These are phyloP conservation scores for Colletotrichum noveboracense DNA, from an alignment of 2,329 filamentous ascomycete species.

Conservation along the genomic window DNA sequence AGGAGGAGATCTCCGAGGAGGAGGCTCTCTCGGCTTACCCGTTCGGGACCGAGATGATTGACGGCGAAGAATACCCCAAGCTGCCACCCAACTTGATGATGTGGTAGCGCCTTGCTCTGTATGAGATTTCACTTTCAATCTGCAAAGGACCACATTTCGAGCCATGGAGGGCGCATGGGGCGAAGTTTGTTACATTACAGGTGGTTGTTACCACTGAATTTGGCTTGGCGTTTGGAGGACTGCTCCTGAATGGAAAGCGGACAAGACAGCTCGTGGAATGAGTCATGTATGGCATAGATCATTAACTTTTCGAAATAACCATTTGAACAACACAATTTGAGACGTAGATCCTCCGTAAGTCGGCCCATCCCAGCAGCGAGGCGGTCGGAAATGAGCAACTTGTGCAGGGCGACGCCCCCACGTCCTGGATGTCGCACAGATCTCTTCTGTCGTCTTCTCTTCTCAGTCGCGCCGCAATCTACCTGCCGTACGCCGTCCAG, in stretches of 20 bases:
- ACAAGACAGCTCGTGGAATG: neutral
- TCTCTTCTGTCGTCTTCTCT: neutral
- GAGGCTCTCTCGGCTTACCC: conserved; percentile 33
- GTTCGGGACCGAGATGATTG: conserved; percentile 43
- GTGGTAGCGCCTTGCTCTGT: conserved; percentile 6
- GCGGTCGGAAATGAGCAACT: neutral
- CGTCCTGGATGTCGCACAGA: neutral
- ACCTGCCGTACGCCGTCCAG: neutral
- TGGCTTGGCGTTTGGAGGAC: conserved; percentile 12
- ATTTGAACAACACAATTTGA: neutral
- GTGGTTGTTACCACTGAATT: neutral
- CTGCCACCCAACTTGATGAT: conserved; percentile 36
- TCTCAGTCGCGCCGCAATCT: neutral
- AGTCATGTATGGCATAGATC: neutral
- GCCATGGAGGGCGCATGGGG: neutral
- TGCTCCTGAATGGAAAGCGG: neutral
- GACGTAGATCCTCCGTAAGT: neutral
- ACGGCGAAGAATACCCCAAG: conserved; percentile 44
- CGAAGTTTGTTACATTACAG: neutral
- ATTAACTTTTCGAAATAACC: neutral
- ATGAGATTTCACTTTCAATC: neutral
- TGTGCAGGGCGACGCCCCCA: neutral
- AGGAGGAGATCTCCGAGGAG: neutral
- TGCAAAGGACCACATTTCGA: neutral
- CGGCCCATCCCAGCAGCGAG: neutral